phyloP scores from a whole-genome alignment of 2,329 filamentous ascomycete genomes.

The Ustulina deusta region DNA sequence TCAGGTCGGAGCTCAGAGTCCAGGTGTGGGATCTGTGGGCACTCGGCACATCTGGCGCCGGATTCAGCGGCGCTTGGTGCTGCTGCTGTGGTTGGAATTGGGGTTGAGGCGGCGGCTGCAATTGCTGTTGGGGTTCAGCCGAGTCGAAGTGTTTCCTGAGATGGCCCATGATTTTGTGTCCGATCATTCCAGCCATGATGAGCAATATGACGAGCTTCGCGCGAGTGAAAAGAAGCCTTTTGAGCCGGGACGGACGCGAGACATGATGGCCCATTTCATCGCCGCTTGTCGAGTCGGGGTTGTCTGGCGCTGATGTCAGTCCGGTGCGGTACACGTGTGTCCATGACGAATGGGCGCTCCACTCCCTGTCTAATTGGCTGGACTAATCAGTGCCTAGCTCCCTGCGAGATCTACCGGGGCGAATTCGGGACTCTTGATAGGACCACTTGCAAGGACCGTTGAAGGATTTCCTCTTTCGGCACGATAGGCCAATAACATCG shows the following conservation, averaged over 20 bases:
- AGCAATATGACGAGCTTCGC: constrained; percentile 33
- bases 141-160: constrained; percentile 26
- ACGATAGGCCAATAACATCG: constrained; percentile 20
- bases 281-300: neutral
- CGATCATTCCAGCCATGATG: constrained; percentile 33
- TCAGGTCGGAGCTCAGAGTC: constrained; percentile 55
- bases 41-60: neutral
- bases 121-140: constrained; percentile 5
- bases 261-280: constrained; percentile 36
- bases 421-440: neutral
- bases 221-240: constrained; percentile 24
- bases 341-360: constrained; percentile 34
- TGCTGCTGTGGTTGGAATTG: constrained; percentile 20
- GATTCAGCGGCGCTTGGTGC: neutral
- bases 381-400: neutral
- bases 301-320: constrained; percentile 20
- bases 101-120: constrained; percentile 10
- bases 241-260: constrained; percentile 22
- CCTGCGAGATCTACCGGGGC: constrained; percentile 10
- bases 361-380: constrained; percentile 1
- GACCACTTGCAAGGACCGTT: neutral
- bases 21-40: constrained; percentile 33
- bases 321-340: constrained; percentile 20
- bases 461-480: constrained; percentile 30
- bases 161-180: constrained; percentile 36